Base-by-base conservation (phyloP, 208 protist genomes). In the Endotrypanum monterogeii region DNA sequence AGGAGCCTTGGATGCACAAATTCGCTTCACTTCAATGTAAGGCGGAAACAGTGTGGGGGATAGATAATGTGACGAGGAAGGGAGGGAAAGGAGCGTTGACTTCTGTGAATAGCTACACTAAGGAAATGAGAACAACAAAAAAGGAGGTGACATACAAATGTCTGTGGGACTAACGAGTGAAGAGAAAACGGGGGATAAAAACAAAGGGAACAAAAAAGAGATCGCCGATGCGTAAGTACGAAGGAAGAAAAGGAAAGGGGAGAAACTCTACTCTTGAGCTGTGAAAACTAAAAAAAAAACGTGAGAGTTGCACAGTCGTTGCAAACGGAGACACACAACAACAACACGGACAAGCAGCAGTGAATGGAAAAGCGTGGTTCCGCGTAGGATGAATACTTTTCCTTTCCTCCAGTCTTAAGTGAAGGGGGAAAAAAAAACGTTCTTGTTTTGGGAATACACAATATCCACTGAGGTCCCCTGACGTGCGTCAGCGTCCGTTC, bases 131-230 rank as follows among this genome's bases (percentile, higher is more conserved):
- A 9, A 6, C 16, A n/a, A 18, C 8, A 14, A 20, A n/a, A n/a
- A n/a, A n/a, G n/a, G n/a, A n/a, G n/a, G n/a, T n/a, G n/a, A 11
- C 11, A 61, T 61, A 28, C 25, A 58, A 58, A 11, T 28, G 54
- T 28, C n/a, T 58, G 25, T 3, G 16, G 0, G 11, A 58, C 54
- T 3, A 23, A 16, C 2, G 55, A 46, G 41, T 46, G 41, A 46
- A 46, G 41, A 46, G 41, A 9, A 46, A 46, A 46, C 41, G 9
- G 41, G n/a, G n/a, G n/a, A n/a, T n/a, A n/a, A n/a, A n/a, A n/a
- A n/a, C n/a, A n/a, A 35, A 60, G 55, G 14, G 20, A 25, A 61
- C 7, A 30, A 73, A 65, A 52, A 44, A 71, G 51, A 61, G 41
- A 12, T 46, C 41, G 41, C 9, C 9, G 41, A 46, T 46, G 41